Percentiles rank a stretch among this genome's conserved stretches.
These are phyloP conservation scores for Psilocybe cubensis DNA, from an alignment of 768 basidiomycete genomes.

Conservation along the genomic window DNA sequence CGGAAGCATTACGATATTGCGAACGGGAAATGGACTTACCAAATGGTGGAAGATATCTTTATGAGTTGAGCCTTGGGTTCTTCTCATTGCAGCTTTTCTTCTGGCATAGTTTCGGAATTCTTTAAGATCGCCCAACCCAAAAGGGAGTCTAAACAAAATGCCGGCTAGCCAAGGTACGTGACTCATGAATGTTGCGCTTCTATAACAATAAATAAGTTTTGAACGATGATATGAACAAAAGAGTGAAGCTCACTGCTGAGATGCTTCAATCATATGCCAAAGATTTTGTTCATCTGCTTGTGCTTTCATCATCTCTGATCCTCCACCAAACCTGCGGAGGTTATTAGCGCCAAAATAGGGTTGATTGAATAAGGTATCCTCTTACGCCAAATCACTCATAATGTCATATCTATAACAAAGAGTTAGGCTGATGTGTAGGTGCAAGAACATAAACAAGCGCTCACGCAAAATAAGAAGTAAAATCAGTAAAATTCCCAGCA, in stretches of 20 bases:
- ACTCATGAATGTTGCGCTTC: not conserved
- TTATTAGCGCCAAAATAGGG: not conserved
- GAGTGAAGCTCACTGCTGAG: not conserved
- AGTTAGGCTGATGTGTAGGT: no score
- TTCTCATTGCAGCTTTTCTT: not conserved
- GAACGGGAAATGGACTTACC: constrained; percentile 16
- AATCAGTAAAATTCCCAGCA: constrained; percentile 33
- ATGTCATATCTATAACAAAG: constrained; percentile 37
- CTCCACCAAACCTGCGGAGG: constrained; percentile 31
- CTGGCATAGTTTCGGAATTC: not conserved
- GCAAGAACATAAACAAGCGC: no score
- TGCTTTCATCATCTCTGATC: constrained; percentile 29
- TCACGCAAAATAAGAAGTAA: constrained; percentile 42
- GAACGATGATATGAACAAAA: not conserved
- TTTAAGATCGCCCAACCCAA: not conserved
- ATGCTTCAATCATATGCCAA: constrained; percentile 18
- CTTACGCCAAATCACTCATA: constrained; percentile 43
- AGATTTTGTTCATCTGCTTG: constrained; percentile 25
- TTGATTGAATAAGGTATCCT: not conserved
- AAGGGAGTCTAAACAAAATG: not conserved
- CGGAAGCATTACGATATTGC: not conserved
- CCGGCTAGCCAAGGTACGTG: not conserved
- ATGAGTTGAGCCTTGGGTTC: not conserved
- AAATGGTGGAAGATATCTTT: constrained; percentile 34
- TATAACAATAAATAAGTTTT: not conserved